Base-by-base conservation (phyloP, 2,329 filamentous ascomycete species). In the Arthroderma sp. region DNA sequence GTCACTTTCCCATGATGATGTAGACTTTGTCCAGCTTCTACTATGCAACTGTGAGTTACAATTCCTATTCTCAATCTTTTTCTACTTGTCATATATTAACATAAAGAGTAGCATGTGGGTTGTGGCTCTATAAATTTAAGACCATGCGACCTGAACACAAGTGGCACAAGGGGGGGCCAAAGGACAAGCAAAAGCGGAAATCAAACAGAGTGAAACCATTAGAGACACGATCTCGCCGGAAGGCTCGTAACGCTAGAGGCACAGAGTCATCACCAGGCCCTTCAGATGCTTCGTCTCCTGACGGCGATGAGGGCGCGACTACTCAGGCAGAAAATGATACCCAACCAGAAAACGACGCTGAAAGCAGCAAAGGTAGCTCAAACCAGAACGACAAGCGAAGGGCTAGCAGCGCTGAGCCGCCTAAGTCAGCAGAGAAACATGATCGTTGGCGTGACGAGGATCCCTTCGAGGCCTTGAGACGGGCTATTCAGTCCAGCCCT, bases 81-180 rank as follows among this genome's bases (percentile, higher is more conserved):
- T n/a, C 31, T 8, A 59, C 49, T 62, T 58, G 56, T 63, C n/a
- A 33, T 39, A 21, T 55, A 66, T 70, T 70, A 63, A 71, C 60
- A 54, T 53, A 58, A 56, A 54, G 37, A 57, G 25, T 63, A 85
- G 81, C 91, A 59, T 98, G 93, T 69, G 93, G 93, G 17, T 83
- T 98, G 43, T 98, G 90, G 89, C 84, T 98, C 64, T 84, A 85
- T 60, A 97, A 96, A 67, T 89, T 86, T 71, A 89, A 87, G 66
- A 79, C 76, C 23, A 93, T 95, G 76, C 84, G 93, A 7, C 93
- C 93, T 1, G 77, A 83, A 56, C 83, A 91, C 60, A 84, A 85
- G 62, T 98, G 91, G 91, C 85, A 86, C 62, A 87, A 82, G 61
- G 79, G 79, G 58, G 23, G 15, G 4, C 64, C 66, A n/a, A 70